Base-by-base conservation (phyloP, 306 rosid species). In the Pueraria montana region DNA sequence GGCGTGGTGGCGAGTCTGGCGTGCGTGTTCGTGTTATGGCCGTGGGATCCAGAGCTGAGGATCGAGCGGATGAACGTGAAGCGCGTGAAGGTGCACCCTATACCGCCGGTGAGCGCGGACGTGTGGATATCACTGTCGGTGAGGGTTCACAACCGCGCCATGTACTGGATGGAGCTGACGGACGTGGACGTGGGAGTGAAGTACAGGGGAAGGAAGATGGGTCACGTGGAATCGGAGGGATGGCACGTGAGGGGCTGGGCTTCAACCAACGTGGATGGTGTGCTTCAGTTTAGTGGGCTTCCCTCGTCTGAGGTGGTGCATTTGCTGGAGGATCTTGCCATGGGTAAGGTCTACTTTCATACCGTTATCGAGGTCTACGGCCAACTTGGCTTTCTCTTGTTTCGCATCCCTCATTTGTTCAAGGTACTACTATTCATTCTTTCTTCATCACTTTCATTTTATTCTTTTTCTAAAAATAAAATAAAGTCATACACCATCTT, bases 321-420 rank as follows among this genome's bases (percentile, higher is more conserved):
- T 93, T 74, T 93, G 71, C 89, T 93, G n/a, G 90, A 90, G 89
- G 97, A 93, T 83, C 66, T 93, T 20, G 91, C 90, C 0, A 93
- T 65, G 87, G 96, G 97, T 5, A 16, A 32, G 38, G 84, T 93
- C 6, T 91, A 88, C 48, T 91, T 93, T 66, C 89, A 89, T 24
- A 89, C 96, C 3, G 81, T 86, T 48, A 78, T 89, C 8, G 81
- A 77, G 80, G 80, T 93, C 27, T 68, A 50, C 11, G 96, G 94
- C 49, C 72, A 81, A 49, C 18, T 89, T 14, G 96, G 96, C 58
- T 56, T 93, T 52, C 61, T 86, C 1, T 79, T 81, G 74, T 48
- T 90, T 76, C 65, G n/a, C 21, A 55, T 91, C 50, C 94, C 98
- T 5, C 38, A 4, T 21, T 0, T 0, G 0, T 42, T 93, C 43